Evolutionary conservation across 352 stramenopile species (phyloP), one percentile per base, ranked within the genome.

Genomic region (Pythium guiyangense): DNA sequence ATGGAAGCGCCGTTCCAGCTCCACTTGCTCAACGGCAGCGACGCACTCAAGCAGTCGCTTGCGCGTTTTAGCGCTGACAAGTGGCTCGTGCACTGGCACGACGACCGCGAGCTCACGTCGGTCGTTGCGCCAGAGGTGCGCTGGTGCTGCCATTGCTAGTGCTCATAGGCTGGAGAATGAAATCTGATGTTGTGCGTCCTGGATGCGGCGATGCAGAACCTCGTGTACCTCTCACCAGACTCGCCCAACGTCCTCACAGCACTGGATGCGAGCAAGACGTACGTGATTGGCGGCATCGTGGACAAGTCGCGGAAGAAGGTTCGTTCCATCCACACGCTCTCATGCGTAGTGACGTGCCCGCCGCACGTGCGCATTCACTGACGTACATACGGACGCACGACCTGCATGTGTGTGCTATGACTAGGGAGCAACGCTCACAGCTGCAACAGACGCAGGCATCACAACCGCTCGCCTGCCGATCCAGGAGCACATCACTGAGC

Each of bases 211-310:
- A 14, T 40, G 17, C 52, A 74, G 68, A 54, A 80, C n/a, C 59
- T 92, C 5, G 78, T 92, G 22, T 92, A 90, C 67, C 53, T 92
- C 46, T 90, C 83, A 0, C 83, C 83, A 0, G 83, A 92, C 61
- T 86, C 83, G 15, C 66, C 76, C 2, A 88, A 84, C 60, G 69
- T 89, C 12, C 66, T 92, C 5, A 46, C 66, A 17, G 71, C 68
- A 49, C 70, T 90, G 42, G 83, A 92, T 12, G 44, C 63, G 0
- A 71, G 51, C 34, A 92, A 90, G 61, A 84, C 79, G 52, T 92
- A 92, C 49, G 78, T 92, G 43, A 90, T 92, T 48, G 83, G 82
- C 10, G 79, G 83, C 54, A 90, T 92, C 51, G 79, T 92, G 25
- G 83, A 92, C 64, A 88, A 88, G 59, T 88, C 78, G 1, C 68